Conservation (phyloP, 2,329 filamentous ascomycete genomes). For the Fusarium bactridioides region DNA sequence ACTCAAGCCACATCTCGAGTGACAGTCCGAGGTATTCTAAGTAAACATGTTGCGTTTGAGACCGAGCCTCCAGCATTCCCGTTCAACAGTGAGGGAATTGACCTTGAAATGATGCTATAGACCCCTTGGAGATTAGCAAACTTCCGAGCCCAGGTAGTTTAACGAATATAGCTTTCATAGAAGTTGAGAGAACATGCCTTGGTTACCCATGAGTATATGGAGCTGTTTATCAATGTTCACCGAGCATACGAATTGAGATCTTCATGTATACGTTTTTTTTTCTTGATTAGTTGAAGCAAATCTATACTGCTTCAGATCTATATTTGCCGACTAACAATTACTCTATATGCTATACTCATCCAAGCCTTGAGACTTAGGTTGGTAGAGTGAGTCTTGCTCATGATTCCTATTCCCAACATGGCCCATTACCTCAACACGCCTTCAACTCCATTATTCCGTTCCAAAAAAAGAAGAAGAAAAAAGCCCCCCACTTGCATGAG, state of each 20-base stretch:
- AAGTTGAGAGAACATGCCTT: neutral
- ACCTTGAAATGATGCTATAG: neutral
- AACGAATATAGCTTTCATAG: neutral
- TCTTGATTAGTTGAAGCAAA: slow-evolving; percentile 29
- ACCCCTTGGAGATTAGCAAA: neutral
- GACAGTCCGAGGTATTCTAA: slow-evolving; percentile 2
- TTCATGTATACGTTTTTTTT: slow-evolving; percentile 18
- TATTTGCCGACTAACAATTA: slow-evolving; percentile 29
- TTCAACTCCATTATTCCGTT: slow-evolving; percentile 34
- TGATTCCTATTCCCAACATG: slow-evolving; percentile 35
- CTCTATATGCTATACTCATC: slow-evolving; percentile 33
- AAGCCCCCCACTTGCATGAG: neutral
- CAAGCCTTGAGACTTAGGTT: slow-evolving; percentile 6
- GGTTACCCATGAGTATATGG: neutral
- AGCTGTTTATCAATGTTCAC: neutral
- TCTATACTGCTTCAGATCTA: slow-evolving; percentile 30
- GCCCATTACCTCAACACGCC: slow-evolving; percentile 24
- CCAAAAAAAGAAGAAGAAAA: slow-evolving; percentile 1
- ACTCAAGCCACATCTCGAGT: neutral
- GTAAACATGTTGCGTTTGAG: slow-evolving; percentile 21
- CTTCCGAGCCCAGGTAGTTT: neutral
- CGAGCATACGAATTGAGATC: neutral
- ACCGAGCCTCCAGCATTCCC: slow-evolving; percentile 10
- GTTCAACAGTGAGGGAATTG: neutral
- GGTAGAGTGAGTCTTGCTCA: slow-evolving; percentile 29